Evolutionary conservation across 306 rosid genomes (phyloP).

Genomic region (Betula pendula): DNA sequence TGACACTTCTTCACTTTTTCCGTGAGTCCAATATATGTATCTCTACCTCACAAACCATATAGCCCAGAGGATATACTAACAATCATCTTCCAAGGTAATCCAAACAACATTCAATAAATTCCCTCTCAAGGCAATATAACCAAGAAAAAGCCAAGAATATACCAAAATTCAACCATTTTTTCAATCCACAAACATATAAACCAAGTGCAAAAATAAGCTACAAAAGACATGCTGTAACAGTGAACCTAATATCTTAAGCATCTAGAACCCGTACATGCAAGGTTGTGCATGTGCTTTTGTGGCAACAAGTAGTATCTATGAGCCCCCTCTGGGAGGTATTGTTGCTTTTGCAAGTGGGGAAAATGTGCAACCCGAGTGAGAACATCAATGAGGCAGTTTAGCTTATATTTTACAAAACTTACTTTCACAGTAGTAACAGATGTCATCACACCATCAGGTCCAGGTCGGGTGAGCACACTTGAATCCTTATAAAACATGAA

Average conservation of each 20-base stretch:
- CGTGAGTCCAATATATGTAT: background rate
- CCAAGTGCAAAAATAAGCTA: background rate
- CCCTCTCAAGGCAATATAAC: background rate
- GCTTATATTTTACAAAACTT: conserved; percentile 16
- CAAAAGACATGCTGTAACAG: background rate
- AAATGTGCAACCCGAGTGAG: background rate
- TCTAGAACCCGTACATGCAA: no score
- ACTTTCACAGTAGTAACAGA: conserved; percentile 43
- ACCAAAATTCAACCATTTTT: background rate
- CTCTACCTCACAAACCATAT: background rate
- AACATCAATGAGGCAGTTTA: background rate
- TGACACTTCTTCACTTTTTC: background rate
- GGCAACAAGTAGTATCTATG: background rate
- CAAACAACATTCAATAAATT: background rate
- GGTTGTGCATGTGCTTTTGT: background rate
- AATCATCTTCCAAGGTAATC: background rate
- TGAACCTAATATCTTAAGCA: background rate
- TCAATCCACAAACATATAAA: background rate
- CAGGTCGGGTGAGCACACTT: conserved; percentile 61
- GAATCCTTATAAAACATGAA: conserved; percentile 49
- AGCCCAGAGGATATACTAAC: background rate
- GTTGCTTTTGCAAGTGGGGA: background rate
- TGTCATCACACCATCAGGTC: conserved; percentile 47
- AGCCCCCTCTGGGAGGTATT: background rate
- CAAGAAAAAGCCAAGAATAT: background rate